A percentile compares a stretch with the other conserved stretches of the same genome.
Evolutionary conservation across 371 early-diverging fungal species (phyloP).

Genomic region (Choanephora cucurbitarum): DNA sequence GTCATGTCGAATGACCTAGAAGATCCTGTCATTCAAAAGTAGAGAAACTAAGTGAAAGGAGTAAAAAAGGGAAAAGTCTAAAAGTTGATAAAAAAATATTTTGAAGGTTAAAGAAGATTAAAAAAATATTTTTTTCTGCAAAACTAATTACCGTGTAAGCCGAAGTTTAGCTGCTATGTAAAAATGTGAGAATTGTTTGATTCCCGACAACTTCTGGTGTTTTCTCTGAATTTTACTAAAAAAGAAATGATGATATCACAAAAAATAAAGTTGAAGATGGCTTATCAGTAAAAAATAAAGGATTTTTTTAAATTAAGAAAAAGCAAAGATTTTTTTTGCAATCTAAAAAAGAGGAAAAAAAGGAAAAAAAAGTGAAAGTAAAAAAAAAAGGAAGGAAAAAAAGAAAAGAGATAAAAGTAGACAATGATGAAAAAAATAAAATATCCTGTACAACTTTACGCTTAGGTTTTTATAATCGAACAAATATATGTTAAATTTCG

Average conservation of each 20-base stretch:
- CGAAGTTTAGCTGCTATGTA: not conserved
- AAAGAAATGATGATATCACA: not conserved
- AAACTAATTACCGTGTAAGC: not conserved
- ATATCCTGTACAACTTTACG: not conserved
- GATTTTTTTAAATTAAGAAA: too few species aligned
- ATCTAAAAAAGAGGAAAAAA: too few species aligned
- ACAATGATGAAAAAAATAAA: not conserved
- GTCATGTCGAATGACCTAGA: too few species aligned
- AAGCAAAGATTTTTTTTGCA: too few species aligned
- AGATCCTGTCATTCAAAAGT: too few species aligned
- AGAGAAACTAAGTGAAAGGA: too few species aligned
- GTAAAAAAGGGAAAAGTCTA: too few species aligned
- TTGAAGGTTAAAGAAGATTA: too few species aligned
- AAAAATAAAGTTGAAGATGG: not conserved
- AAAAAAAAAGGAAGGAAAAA: too few species aligned
- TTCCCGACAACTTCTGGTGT: not conserved
- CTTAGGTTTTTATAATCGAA: not conserved
- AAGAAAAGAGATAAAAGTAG: too few species aligned
- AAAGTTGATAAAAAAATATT: too few species aligned
- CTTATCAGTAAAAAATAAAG: not conserved
- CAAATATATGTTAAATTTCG: not conserved
- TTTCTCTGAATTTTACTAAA: not conserved
- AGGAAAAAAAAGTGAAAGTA: too few species aligned
- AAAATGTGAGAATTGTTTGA: not conserved
- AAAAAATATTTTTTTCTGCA: not conserved